Evolutionary conservation across 768 basidiomycete species (phyloP), one percentile per base, ranked within the genome.

Genomic region (Pleurotus pulmonarius): DNA sequence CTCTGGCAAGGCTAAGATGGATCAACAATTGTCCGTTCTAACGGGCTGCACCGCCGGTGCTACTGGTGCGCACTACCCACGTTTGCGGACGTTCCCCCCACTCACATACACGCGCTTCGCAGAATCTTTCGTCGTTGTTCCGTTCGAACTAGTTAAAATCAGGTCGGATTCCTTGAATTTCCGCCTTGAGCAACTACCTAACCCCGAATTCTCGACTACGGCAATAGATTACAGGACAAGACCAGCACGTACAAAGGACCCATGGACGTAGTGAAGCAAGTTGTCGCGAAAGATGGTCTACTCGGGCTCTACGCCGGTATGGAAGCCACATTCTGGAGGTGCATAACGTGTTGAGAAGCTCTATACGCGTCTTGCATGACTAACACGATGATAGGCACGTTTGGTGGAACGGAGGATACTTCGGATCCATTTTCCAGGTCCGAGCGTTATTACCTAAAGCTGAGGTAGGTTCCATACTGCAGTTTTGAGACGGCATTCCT

Each of bases 321-420:
- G 90, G 97, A 98, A 68, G 83, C 93, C 11, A 98, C 96, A 2
- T 96, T 98, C 75, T 98, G 96, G 96, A 83, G 95, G 92, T 91
- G 55, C 37, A 73, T 40, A 18, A 46, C 9, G n/a, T 18, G 52
- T 44, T n/a, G 46, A 41, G 46, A 37, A 38, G 16, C 15, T 41
- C 20, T 20, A 1, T 20, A 20, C 20, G 20, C 20, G 20, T 20
- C 20, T 25, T 47, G 15, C 1, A n/a, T 58, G 34, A 43, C 56
- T 26, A 63, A 29, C 49, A 51, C 49, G 47, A 39, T 45, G 40
- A 43, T 46, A 91, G 89, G 64, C 92, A 94, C 63, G 63, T 92
- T 26, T 88, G 85, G 81, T 95, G 90, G 92, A 92, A 98, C 65
- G 96, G 93, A 34, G 96, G 96, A 8, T 98, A 94, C 77, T 99